Evolutionary conservation across 257 asterid genomes (phyloP), one percentile per base, ranked within the genome.

Genomic region (Linaria vulgaris): DNA sequence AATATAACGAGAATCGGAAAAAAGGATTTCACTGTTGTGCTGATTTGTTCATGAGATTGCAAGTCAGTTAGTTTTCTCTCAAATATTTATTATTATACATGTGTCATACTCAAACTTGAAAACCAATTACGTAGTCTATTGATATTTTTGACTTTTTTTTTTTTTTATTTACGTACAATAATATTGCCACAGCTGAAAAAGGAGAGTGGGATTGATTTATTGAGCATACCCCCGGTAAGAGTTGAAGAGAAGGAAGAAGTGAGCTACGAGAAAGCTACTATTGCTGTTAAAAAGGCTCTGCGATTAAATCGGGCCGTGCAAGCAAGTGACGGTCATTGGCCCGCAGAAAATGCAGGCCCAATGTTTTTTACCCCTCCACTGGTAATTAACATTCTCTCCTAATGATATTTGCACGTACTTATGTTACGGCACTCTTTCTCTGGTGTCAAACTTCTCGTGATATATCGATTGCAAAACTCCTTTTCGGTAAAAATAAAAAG

Each of bases 321-420:
- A 78, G 88, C 90, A 5, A 79, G 78, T 9, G 91, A 88, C n/a
- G 96, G 94, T 11, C 96, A 88, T 14, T 85, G 96, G 94, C 96
- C 94, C 1, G 87, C 96, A 10, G 91, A 85, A 61, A 85, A 80
- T 62, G 87, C 85, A 0, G 96, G 94, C 4, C 85, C 91, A 0
- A 53, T 85, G 83, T 85, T 88, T 61, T 88, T 85, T 73, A 75
- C 76, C 24, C 86, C 86, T 9, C 86, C 83, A 9, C 54, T 75
- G 49, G 80, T 72, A 78, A 30, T 11, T 0, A 30, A 6, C 22
- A 20, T 8, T 7, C 41, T 34, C 41, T 34, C 41, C 9, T 4
- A 34, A 34, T 11, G 1, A 34, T 34, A 34, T 34, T 34, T 34
- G 41, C 10, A 34, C 9, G 10, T 6, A n/a, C n/a, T n/a, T 27